These are phyloP conservation scores for Linum trigynum DNA, from an alignment of 345 rosid species.

Conservation along the genomic window DNA sequence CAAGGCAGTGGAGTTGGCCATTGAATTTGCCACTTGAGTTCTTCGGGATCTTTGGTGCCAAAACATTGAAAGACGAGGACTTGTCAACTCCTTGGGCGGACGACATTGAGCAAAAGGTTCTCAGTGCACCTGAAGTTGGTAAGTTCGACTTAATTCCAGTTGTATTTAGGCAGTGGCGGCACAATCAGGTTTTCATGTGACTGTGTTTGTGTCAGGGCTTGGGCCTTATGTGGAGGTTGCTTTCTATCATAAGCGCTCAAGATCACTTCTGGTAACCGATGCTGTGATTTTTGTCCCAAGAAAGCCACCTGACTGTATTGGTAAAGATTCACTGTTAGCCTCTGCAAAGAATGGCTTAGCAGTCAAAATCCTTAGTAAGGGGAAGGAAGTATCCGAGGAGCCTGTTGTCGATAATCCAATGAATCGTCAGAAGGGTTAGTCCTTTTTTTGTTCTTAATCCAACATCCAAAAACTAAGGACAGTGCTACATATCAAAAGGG, in stretches of 20 bases:
- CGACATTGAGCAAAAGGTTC: conserved; percentile 83
- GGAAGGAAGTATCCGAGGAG: conserved; percentile 70
- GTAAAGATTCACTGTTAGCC: conserved; percentile 64
- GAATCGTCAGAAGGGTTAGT: conserved; percentile 69
- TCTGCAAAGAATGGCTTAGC: conserved; percentile 94
- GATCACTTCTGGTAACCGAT: conserved; percentile 79
- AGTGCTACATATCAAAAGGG: not conserved
- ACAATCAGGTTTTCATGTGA: conserved; percentile 2
- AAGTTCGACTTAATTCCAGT: conserved; percentile 11
- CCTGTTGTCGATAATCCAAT: conserved; percentile 62
- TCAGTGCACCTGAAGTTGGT: conserved; percentile 99
- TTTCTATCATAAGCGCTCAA: conserved; percentile 74
- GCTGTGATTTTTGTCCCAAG: conserved; percentile 80
- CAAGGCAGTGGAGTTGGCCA: conserved; percentile 99
- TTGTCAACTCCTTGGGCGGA: conserved; percentile 76
- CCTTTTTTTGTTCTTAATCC: conserved; percentile 1
- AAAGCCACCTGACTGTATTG: conserved; percentile 73
- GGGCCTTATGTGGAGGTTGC: conserved; percentile 96
- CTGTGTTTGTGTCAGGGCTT: conserved; percentile 45
- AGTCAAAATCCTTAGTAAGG: conserved; percentile 85
- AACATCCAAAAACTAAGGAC: not conserved
- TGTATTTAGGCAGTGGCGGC: not conserved
- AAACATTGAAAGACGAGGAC: conserved; percentile 60
- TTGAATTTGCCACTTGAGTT: conserved; percentile 84
- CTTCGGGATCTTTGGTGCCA: conserved; percentile 85